Evolutionary conservation across 257 asterid species (phyloP).

Genomic region (Scutellaria galericulata): DNA sequence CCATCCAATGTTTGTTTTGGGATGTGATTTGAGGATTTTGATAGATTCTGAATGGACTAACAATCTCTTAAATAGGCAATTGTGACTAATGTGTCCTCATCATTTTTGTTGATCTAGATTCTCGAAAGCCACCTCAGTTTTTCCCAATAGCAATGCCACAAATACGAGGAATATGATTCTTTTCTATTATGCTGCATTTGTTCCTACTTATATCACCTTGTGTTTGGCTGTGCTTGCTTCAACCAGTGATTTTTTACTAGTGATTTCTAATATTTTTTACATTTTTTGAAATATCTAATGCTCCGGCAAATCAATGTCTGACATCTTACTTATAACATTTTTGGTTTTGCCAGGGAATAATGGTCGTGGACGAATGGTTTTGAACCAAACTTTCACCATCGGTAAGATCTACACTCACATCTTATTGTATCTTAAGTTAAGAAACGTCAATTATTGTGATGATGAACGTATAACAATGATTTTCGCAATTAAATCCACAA

Average conservation of each 20-base stretch:
- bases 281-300: neutral
- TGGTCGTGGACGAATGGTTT: slow-evolving; percentile 73
- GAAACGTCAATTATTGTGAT: neutral
- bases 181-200: neutral
- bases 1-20: too few species aligned
- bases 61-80: slow-evolving; percentile 1
- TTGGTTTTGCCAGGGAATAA: slow-evolving; percentile 63
- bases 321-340: slow-evolving; percentile 1
- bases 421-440: neutral
- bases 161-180: neutral
- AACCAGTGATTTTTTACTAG: neutral
- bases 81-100: neutral
- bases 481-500: slow-evolving; percentile 21
- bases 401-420: slow-evolving; percentile 54
- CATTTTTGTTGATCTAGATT: neutral
- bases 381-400: slow-evolving; percentile 93
- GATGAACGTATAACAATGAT: neutral
- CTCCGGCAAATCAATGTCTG: neutral
- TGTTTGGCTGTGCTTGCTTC: slow-evolving; percentile 7
- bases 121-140: neutral
- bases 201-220: neutral
- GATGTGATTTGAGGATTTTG: too few species aligned
- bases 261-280: neutral
- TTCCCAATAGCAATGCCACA: neutral
- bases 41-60: neutral